Conservation (phyloP, 139 green algal genomes). For the Nannochloris sp. region DNA sequence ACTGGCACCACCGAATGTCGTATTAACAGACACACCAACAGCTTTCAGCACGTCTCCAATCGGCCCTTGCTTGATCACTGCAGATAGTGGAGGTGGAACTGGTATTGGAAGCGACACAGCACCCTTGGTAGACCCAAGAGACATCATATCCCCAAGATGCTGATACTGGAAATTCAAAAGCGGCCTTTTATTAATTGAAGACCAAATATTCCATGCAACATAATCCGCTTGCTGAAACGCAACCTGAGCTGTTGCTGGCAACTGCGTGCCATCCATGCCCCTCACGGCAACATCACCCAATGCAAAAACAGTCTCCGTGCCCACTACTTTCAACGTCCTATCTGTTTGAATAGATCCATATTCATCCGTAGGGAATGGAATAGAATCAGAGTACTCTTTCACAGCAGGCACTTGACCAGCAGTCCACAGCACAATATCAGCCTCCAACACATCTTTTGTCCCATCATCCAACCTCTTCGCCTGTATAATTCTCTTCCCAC, state of each 20-base stretch:
- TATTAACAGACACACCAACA: conserved; percentile 34
- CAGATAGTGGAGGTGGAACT: conserved; percentile 19
- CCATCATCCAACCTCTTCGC: conserved; percentile 20
- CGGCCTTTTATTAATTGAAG: conserved; percentile 71
- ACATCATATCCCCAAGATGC: conserved; percentile 97
- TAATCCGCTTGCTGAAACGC: conserved; percentile 98
- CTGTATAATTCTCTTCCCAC: background rate
- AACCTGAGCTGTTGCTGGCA: conserved; percentile 79
- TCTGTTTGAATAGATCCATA: conserved; percentile 66
- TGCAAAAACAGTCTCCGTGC: conserved; percentile 76
- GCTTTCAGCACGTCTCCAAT: conserved; percentile 53
- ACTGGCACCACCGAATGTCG: conserved; percentile 2
- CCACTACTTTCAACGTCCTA: conserved; percentile 58
- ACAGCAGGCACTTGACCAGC: conserved; percentile 46
- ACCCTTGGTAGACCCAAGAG: conserved; percentile 62
- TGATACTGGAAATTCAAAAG: conserved; percentile 95
- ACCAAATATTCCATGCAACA: conserved; percentile 96
- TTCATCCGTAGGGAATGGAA: conserved; percentile 61
- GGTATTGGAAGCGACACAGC: conserved; percentile 73
- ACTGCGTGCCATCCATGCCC: background rate
- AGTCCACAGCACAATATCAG: conserved; percentile 82
- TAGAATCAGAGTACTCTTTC: background rate
- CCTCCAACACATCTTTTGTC: conserved; percentile 36
- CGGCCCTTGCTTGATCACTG: conserved; percentile 35
- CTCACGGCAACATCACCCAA: conserved; percentile 72